phyloP scores from a whole-genome alignment of 2,329 filamentous ascomycete genomes.

The Neurospora sp. region DNA sequence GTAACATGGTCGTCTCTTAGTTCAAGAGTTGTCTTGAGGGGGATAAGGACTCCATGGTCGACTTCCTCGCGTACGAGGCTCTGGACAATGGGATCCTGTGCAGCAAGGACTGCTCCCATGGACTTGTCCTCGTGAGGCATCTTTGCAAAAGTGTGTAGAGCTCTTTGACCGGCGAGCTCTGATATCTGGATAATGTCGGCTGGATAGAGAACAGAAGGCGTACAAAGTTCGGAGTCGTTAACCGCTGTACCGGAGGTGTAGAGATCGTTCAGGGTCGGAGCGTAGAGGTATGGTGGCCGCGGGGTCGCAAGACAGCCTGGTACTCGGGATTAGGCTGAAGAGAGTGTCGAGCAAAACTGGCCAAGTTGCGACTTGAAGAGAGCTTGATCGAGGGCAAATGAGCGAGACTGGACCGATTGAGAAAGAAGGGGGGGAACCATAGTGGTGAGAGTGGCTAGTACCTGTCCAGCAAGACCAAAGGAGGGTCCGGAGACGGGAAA shows the following conservation, averaged over 20 bases:
- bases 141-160: conserved; percentile 4
- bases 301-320: not conserved
- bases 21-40: conserved; percentile 55
- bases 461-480: not conserved
- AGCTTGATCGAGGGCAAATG: not conserved
- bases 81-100: conserved; percentile 23
- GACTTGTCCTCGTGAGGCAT: conserved; percentile 16
- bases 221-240: not conserved
- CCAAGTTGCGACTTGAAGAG: not conserved
- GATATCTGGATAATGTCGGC: not conserved
- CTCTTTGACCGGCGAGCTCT: not conserved
- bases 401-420: not conserved
- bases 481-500: not conserved
- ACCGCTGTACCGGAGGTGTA: not conserved
- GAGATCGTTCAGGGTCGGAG: not conserved
- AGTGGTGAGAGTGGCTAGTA: not conserved
- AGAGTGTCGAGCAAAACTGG: not conserved
- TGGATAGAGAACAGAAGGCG: not conserved
- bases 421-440: not conserved
- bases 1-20: conserved; percentile 47
- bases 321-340: not conserved
- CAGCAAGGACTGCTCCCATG: conserved; percentile 16
- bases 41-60: conserved; percentile 43
- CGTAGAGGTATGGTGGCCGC: not conserved
- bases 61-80: conserved; percentile 25